These are phyloP conservation scores for Fusarium annulatum DNA, from an alignment of 2,329 filamentous ascomycete species.

Conservation along the genomic window DNA sequence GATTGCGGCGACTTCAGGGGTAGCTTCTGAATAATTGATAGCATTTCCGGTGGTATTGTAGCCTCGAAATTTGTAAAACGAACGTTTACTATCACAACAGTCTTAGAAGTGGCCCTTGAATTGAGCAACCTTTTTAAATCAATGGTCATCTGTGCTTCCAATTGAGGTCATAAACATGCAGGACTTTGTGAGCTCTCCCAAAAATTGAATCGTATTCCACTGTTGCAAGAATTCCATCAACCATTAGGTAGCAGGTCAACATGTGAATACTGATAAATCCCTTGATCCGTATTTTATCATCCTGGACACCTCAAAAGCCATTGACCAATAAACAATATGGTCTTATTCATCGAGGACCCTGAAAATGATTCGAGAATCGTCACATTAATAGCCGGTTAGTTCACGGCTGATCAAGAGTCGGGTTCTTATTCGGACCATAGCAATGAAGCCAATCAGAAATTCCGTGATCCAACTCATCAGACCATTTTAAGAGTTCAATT, in stretches of 20 bases:
- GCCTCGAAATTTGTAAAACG: background rate
- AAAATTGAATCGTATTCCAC: background rate
- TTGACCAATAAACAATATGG: conserved; percentile 41
- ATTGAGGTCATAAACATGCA: background rate
- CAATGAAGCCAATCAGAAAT: conserved; percentile 25
- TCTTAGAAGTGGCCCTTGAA: background rate
- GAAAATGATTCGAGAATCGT: conserved; percentile 41
- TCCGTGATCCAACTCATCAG: conserved; percentile 33
- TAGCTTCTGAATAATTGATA: background rate
- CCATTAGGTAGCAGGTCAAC: background rate
- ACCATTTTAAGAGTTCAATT: conserved; percentile 28
- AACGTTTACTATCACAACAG: background rate
- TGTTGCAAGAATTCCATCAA: background rate
- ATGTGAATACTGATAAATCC: conserved; percentile 25
- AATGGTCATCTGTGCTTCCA: background rate
- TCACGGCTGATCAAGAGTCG: conserved; percentile 30
- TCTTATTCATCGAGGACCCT: conserved; percentile 45
- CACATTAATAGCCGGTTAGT: conserved; percentile 26
- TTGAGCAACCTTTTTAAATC: background rate
- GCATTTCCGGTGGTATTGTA: conserved; percentile 12
- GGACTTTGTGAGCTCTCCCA: background rate
- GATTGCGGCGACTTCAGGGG: conserved; percentile 11
- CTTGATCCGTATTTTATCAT: background rate
- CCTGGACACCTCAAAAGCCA: conserved; percentile 6
- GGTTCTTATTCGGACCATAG: conserved; percentile 44